phyloP scores from a whole-genome alignment of 2,329 filamentous ascomycete genomes.

The Sclerotinia glacialis region DNA sequence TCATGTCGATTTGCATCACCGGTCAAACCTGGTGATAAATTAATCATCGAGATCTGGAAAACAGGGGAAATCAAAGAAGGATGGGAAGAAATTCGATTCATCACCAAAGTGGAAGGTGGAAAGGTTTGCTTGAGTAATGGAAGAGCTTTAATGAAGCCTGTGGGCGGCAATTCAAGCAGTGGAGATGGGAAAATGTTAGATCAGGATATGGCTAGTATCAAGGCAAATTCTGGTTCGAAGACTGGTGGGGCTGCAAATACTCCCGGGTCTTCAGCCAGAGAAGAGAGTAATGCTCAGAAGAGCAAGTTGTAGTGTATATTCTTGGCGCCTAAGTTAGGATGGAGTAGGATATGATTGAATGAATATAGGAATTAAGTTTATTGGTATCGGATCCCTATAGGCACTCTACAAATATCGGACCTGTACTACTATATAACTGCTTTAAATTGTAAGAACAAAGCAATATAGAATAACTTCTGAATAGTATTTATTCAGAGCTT shows the following conservation, averaged over 20 bases:
- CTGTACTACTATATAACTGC: not conserved
- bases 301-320: slow-evolving; percentile 20
- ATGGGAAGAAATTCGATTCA: slow-evolving; percentile 82
- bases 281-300: slow-evolving; percentile 19
- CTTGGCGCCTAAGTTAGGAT: not conserved
- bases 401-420: not conserved
- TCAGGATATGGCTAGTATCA: slow-evolving; percentile 19
- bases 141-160: slow-evolving; percentile 61
- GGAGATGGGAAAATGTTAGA: slow-evolving; percentile 21
- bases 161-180: slow-evolving; percentile 33
- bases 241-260: slow-evolving; percentile 11
- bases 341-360: not conserved
- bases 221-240: slow-evolving; percentile 13
- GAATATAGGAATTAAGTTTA: not conserved
- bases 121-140: slow-evolving; percentile 89
- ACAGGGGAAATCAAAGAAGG: slow-evolving; percentile 65
- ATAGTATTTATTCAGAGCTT: not conserved
- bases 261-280: slow-evolving; percentile 12
- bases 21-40: slow-evolving; percentile 77
- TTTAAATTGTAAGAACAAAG: not conserved
- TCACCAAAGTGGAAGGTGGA: slow-evolving; percentile 72
- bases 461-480: no score
- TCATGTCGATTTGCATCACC: slow-evolving; percentile 84
- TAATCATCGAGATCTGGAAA: slow-evolving; percentile 78
- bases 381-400: not conserved